Evolutionary conservation across 768 basidiomycete genomes (phyloP).

Genomic region (Termitomyces titanicus): DNA sequence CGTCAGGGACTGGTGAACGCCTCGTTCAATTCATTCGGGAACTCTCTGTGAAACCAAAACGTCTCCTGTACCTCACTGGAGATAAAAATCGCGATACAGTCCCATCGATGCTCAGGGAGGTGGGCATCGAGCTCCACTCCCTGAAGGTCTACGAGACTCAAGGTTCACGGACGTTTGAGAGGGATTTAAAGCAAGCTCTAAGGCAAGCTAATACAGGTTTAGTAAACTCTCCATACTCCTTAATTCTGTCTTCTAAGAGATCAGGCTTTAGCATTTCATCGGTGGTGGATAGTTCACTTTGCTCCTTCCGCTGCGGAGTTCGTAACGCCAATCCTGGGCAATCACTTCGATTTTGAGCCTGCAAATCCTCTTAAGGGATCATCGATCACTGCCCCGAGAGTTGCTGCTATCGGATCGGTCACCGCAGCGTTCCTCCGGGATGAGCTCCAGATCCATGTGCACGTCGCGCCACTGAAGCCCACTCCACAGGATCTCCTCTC

Average conservation of each 20-base stretch:
- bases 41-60: conserved; percentile 23
- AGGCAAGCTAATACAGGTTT: conserved; percentile 20
- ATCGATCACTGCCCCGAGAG: neutral
- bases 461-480: conserved; percentile 54
- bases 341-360: conserved; percentile 38
- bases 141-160: conserved; percentile 73
- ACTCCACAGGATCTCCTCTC: conserved; percentile 46
- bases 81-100: conserved; percentile 83
- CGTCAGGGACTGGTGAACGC: conserved; percentile 64
- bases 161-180: conserved; percentile 48
- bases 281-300: conserved; percentile 74
- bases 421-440: conserved; percentile 51
- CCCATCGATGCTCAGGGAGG: conserved; percentile 41
- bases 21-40: conserved; percentile 63
- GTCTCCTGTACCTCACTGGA: conserved; percentile 74
- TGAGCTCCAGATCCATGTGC: conserved; percentile 43
- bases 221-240: neutral
- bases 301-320: conserved; percentile 69
- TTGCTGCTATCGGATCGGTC: conserved; percentile 62
- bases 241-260: conserved; percentile 1
- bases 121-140: conserved; percentile 39
- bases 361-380: neutral
- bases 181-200: conserved; percentile 34
- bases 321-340: conserved; percentile 45
- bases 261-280: conserved; percentile 12